Base-by-base conservation (phyloP, 1,284 basidiomycete genomes). In the Moniliella sp. region DNA sequence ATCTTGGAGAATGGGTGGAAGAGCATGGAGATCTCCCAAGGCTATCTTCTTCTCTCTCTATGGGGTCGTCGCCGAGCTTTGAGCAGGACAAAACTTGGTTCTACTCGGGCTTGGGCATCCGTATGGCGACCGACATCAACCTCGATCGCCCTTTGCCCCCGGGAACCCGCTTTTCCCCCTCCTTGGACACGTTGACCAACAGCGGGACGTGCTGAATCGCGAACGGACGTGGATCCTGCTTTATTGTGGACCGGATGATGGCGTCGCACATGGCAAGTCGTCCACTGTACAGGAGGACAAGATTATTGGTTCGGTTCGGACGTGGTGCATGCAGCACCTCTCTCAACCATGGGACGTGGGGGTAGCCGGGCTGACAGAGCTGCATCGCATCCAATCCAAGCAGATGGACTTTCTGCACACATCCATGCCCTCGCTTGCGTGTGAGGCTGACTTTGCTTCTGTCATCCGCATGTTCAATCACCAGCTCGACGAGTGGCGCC, bases 121-220 rank as follows among this genome's bases (percentile, higher is more conserved):
- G 84, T 36, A 86, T 93, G 78, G 88, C 79, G 88, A n/a, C 80
- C 11, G 88, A 97, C 62, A 66, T 97, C 30, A 94, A 94, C 58
- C 63, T 97, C 31, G 84, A 93, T 58, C 74, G 88, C n/a, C n/a
- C n/a, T n/a, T n/a, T n/a, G n/a, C n/a, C n/a, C n/a, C n/a, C n/a
- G n/a, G n/a, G n/a, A n/a, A n/a, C n/a, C n/a, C n/a, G n/a, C n/a
- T n/a, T n/a, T n/a, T n/a, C 37, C 86, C 91, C 59, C 78, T 76
- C 4, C 63, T 65, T 4, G 65, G 66, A 14, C 73, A 72, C 48
- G 68, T 62, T 18, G 50, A 54, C 12, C 46, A 48, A 41, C 76
- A 78, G 52, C 68, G 79, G n/a, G 81, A 91, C 64, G 76, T 91
- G 11, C 75, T 82, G 61, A 93, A 91, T 59, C 71, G 84, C 26